Evolutionary conservation across 2,329 filamentous ascomycete species (phyloP), one percentile per base, ranked within the genome.

Genomic region (Fusarium sp.): DNA sequence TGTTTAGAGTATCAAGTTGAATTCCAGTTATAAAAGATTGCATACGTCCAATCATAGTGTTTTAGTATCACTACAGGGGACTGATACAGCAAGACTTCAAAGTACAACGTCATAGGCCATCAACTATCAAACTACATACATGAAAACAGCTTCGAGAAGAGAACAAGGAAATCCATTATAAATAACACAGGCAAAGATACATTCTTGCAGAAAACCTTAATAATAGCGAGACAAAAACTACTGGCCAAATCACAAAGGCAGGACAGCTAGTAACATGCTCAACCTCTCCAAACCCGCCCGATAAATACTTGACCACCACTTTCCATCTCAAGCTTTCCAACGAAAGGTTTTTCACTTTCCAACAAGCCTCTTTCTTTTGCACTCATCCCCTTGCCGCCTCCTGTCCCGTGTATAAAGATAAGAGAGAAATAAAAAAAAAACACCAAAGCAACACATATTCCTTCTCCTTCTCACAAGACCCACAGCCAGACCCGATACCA

Each of bases 161-260:
- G 65, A 24, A 57, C 56, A 41, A 52, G 48, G 58, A 77, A 65
- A 65, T 67, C 57, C 59, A 73, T 67, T 76, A 69, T 31, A 59
- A 54, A 52, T 29, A 52, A 63, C 35, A 39, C 63, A 64, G 65
- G 69, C 52, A 64, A 66, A 67, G 50, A 75, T 67, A 69, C 69
- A 69, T 73, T 72, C 67, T 69, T 59, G 58, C 60, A 70, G 33
- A 56, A 68, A 75, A 73, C 72, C 59, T 70, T 27, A 22, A 65
- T 73, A 43, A 71, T 65, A 27, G 41, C 61, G 65, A 73, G 45
- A 69, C 57, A 65, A 62, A 62, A 59, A 37, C 50, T 58, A 70
- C 52, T 48, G 43, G 31, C 43, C 48, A 64, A 65, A 52, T 58
- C 52, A 48, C 35, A 63, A 22, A 65, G 37, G 68, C 43, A 57